A percentile compares a stretch with the other conserved stretches of the same genome.
Conservation (phyloP, 176 grass and related monocot genomes). For the Secale cereale region DNA sequence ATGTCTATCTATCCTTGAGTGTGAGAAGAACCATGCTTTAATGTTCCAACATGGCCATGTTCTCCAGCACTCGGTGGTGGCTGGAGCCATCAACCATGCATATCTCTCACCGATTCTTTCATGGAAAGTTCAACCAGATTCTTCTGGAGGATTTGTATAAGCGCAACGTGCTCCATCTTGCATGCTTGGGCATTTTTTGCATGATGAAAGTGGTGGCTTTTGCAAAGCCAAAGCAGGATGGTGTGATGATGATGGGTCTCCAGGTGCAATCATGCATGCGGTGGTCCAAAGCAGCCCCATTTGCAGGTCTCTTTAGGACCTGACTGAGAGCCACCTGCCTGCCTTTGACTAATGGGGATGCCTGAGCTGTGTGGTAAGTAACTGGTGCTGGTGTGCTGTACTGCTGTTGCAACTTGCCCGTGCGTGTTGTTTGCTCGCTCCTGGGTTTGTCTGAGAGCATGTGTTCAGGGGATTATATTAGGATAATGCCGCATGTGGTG, state of each 20-base stretch:
- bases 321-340: conserved; percentile 13
- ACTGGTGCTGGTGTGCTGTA: too few species aligned
- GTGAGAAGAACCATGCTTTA: background rate
- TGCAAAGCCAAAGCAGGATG: conserved; percentile 28
- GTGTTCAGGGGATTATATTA: too few species aligned
- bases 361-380: background rate
- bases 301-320: background rate
- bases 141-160: background rate
- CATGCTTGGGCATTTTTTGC: background rate
- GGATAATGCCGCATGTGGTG: too few species aligned
- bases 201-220: conserved; percentile 4
- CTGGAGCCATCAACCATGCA: too few species aligned
- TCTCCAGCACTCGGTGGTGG: conserved; percentile 5
- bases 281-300: conserved; percentile 16
- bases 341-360: background rate
- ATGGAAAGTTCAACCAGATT: conserved; percentile 18
- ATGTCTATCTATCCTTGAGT: background rate
- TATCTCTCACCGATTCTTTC: background rate
- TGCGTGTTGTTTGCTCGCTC: background rate
- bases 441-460: background rate
- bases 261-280: conserved; percentile 32
- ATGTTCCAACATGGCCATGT: background rate
- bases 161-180: background rate
- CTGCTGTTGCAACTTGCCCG: background rate
- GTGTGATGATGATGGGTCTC: background rate